Evolutionary conservation across 2,329 filamentous ascomycete genomes (phyloP).

Genomic region (Xylogone sp.): DNA sequence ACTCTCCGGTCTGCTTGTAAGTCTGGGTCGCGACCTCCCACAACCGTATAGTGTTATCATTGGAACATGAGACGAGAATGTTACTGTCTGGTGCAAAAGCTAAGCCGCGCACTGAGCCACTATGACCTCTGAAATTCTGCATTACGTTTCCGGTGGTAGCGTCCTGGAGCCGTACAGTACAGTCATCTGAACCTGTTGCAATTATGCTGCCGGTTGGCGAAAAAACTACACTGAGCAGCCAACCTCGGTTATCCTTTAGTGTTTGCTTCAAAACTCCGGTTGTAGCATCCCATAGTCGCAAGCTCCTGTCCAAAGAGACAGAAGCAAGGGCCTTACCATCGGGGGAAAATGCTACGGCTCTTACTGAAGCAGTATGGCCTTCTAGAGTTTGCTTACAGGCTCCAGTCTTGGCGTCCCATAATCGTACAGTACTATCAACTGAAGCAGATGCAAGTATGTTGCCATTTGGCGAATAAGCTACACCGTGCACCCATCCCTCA

Average conservation of each 20-base stretch:
- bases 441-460: neutral
- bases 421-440: neutral
- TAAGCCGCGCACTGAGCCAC: constrained; percentile 1
- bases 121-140: constrained; percentile 6
- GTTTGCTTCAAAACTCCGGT: constrained; percentile 81
- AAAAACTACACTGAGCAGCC: constrained; percentile 71
- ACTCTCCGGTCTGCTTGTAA: constrained; percentile 71
- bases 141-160: neutral
- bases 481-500: constrained; percentile 93
- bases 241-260: constrained; percentile 90
- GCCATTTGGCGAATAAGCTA: neutral
- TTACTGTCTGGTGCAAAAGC: constrained; percentile 4
- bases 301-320: constrained; percentile 67
- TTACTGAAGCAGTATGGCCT: constrained; percentile 1
- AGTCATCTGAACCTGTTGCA: neutral
- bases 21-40: constrained; percentile 96
- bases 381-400: neutral
- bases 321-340: constrained; percentile 1
- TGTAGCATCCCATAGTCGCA: constrained; percentile 96
- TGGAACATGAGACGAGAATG: constrained; percentile 69
- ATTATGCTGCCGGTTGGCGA: neutral
- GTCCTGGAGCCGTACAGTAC: constrained; percentile 1
- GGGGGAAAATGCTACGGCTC: constrained; percentile 3
- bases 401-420: constrained; percentile 1
- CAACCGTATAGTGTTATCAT: constrained; percentile 95